Percentiles rank a stretch among this genome's conserved stretches.
Conservation (phyloP, 805 yeast species). For the Priceomyces carsonii region DNA sequence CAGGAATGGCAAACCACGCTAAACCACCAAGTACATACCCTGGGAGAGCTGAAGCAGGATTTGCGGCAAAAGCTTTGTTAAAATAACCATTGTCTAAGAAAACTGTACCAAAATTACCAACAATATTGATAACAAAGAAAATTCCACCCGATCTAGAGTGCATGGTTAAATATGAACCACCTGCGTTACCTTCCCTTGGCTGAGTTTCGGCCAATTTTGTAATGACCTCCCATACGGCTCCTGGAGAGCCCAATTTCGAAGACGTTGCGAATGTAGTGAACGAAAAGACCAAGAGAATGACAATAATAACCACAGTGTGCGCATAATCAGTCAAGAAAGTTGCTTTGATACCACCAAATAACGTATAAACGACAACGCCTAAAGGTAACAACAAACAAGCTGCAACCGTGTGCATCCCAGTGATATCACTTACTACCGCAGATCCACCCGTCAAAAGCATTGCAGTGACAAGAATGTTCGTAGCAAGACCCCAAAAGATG, state of each 20-base stretch:
- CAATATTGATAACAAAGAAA: constrained; percentile 81
- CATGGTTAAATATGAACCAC: constrained; percentile 89
- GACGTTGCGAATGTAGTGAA: constrained; percentile 77
- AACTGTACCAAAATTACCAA: constrained; percentile 89
- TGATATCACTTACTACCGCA: constrained; percentile 74
- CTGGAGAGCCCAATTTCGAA: constrained; percentile 76
- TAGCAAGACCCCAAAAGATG: constrained; percentile 80
- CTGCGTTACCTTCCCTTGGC: constrained; percentile 79
- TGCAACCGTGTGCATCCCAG: constrained; percentile 79
- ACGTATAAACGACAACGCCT: constrained; percentile 56
- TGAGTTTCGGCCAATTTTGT: constrained; percentile 55
- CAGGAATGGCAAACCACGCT: constrained; percentile 91
- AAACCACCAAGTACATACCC: constrained; percentile 88
- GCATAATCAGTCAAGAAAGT: constrained; percentile 47
- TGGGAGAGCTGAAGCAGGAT: constrained; percentile 81
- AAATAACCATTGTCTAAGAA: constrained; percentile 86
- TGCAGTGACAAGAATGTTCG: constrained; percentile 87
- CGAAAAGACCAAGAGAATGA: constrained; percentile 77
- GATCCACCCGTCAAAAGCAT: constrained; percentile 92
- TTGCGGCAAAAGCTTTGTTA: constrained; percentile 85
- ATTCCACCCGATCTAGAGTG: constrained; percentile 83
- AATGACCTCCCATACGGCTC: constrained; percentile 72
- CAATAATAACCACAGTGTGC: constrained; percentile 59
- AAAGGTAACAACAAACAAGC: constrained; percentile 81
- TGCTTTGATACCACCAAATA: constrained; percentile 48